These are phyloP conservation scores for Dipteronia dyeriana DNA, from an alignment of 345 rosid species.

Conservation along the genomic window DNA sequence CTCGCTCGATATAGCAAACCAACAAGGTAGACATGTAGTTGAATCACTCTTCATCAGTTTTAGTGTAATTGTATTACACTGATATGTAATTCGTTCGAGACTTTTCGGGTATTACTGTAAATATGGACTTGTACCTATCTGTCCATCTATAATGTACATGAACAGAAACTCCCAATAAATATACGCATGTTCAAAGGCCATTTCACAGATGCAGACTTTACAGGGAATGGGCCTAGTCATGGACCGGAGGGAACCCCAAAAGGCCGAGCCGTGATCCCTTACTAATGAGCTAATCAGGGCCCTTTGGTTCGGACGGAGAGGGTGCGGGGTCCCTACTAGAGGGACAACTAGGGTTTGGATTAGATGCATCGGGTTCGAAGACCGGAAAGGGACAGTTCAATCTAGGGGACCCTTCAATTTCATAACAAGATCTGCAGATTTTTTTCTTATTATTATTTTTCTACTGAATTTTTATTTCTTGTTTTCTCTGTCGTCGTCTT, in stretches of 20 bases:
- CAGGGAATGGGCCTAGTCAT: constrained; percentile 23
- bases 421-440: not conserved
- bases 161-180: not conserved
- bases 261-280: not conserved
- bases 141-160: not conserved
- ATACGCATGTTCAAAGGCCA: not conserved
- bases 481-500: not conserved
- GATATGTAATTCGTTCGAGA: no score
- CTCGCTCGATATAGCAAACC: not conserved
- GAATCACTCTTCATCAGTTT: no score
- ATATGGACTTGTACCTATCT: not conserved
- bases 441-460: not conserved
- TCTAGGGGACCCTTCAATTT: no score
- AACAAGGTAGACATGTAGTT: not conserved
- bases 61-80: no score
- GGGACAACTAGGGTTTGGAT: not conserved
- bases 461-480: not conserved
- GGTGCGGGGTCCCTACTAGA: not conserved
- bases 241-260: constrained; percentile 11
- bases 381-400: constrained; percentile 5
- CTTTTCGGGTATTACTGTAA: no score
- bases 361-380: constrained; percentile 13
- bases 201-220: not conserved
- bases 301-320: not conserved
- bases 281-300: not conserved